Evolutionary conservation across 2,329 filamentous ascomycete genomes (phyloP), one percentile per base, ranked within the genome.

Genomic region (Rutstroemia sp.): DNA sequence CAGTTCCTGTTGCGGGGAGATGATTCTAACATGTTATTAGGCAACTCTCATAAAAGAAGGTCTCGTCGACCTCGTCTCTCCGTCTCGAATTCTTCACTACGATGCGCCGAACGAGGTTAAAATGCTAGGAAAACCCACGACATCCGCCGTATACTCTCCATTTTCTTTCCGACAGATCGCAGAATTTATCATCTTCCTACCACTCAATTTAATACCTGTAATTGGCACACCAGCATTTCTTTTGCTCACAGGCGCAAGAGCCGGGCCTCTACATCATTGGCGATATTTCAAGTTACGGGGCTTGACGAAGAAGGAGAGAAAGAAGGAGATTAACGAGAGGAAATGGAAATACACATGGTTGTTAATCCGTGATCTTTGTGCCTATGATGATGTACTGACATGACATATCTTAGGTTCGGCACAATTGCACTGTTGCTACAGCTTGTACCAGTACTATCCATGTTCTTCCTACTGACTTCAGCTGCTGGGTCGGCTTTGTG

Each of bases 141-240:
- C 76, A 21, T 78, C 83, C 1, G 88, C 90, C 0, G 79, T 90
- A 18, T 96, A 94, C 72, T 85, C 88, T 8, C 92, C 92, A 0
- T 96, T 95, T 77, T 95, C 89, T 55, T 75, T 96, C 54, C 82
- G 89, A n/a, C 92, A 96, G 71, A 94, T 96, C 57, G 69, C 89
- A 61, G 92, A 96, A 72, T 87, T 96, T 59, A 76, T 95, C 38
- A 65, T 89, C 30, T 85, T 86, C 66, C 77, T 92, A 1, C 88
- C 94, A 1, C 79, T 99, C 58, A 97, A 95, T 69, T 82, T 99
- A 21, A 81, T 97, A 16, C 92, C 92, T 0, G 82, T 87, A 48
- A 81, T 90, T 14, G 92, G 92, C 16, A 87, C 88, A 0, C 89
- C 90, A 0, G 79, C 94, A 60, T 99, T 96, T 70, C 80, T 99